Evolutionary conservation across 352 stramenopile species (phyloP).

Genomic region (Pythium aquatile): DNA sequence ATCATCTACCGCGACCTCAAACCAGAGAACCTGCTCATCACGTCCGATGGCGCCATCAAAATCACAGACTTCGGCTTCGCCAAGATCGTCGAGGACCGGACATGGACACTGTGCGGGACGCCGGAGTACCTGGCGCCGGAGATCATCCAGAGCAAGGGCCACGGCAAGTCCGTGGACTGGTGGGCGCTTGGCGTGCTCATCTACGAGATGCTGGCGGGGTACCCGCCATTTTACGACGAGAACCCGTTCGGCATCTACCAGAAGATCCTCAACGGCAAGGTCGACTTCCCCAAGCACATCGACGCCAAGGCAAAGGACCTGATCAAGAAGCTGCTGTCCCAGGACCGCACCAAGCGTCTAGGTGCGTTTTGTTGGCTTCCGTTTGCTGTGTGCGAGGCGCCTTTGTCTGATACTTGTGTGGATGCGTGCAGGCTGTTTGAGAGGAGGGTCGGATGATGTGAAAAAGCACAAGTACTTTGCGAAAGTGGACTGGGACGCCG

Average conservation of each 20-base stretch:
- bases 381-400: neutral
- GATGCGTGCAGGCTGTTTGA: slow-evolving; percentile 77
- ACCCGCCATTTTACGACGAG: slow-evolving; percentile 79
- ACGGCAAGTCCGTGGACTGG: slow-evolving; percentile 78
- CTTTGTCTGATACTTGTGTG: neutral
- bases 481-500: slow-evolving; percentile 83
- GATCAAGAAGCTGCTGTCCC: slow-evolving; percentile 90
- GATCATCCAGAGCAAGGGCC: slow-evolving; percentile 81
- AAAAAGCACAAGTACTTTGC: slow-evolving; percentile 94
- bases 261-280: slow-evolving; percentile 90
- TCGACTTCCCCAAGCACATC: slow-evolving; percentile 90
- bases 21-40: slow-evolving; percentile 87
- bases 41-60: slow-evolving; percentile 89
- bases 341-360: slow-evolving; percentile 88
- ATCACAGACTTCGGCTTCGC: slow-evolving; percentile 88
- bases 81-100: slow-evolving; percentile 81
- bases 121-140: slow-evolving; percentile 84
- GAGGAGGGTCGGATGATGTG: slow-evolving; percentile 85
- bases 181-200: slow-evolving; percentile 79
- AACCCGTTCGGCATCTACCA: slow-evolving; percentile 90
- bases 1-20: slow-evolving; percentile 88
- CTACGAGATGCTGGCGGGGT: slow-evolving; percentile 75
- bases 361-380: slow-evolving; percentile 35
- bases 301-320: slow-evolving; percentile 89
- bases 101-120: slow-evolving; percentile 86